phyloP scores from a whole-genome alignment of 768 basidiomycete species.

The Glaciozyma martinii region DNA sequence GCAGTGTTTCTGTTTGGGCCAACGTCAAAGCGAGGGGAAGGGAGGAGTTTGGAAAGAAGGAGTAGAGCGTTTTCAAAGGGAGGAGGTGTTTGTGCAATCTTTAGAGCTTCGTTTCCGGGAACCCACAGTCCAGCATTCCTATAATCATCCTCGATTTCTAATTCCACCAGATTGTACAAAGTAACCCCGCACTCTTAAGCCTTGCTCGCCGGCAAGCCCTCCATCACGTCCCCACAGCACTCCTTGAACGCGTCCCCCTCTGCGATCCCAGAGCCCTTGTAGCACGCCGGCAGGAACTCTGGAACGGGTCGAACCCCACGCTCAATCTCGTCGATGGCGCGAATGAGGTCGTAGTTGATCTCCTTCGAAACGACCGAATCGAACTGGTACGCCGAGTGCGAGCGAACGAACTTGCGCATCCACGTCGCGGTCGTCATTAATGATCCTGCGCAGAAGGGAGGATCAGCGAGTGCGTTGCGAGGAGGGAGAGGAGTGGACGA shows the following conservation, averaged over 20 bases:
- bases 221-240: constrained; percentile 11
- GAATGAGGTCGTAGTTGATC: constrained; percentile 88
- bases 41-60: constrained; percentile 37
- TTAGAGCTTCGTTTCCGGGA: background rate
- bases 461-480: background rate
- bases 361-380: constrained; percentile 86
- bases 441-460: constrained; percentile 41
- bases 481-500: constrained; percentile 28
- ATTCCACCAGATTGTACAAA: background rate
- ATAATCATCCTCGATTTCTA: too few species aligned
- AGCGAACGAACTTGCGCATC: constrained; percentile 83
- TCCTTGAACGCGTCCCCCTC: background rate
- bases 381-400: constrained; percentile 80
- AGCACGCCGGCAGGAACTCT: constrained; percentile 56
- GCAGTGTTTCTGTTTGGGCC: constrained; percentile 43
- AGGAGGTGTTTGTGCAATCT: too few species aligned
- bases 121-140: background rate
- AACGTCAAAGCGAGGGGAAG: constrained; percentile 42
- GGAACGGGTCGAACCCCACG: constrained; percentile 38
- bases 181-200: background rate
- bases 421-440: constrained; percentile 80
- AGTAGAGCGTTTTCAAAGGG: too few species aligned
- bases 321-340: constrained; percentile 84
- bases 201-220: background rate
- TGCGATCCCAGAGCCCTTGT: constrained; percentile 35